Evolutionary conservation across 2,329 filamentous ascomycete species (phyloP).

Genomic region (Arachnopeziza araneosa): DNA sequence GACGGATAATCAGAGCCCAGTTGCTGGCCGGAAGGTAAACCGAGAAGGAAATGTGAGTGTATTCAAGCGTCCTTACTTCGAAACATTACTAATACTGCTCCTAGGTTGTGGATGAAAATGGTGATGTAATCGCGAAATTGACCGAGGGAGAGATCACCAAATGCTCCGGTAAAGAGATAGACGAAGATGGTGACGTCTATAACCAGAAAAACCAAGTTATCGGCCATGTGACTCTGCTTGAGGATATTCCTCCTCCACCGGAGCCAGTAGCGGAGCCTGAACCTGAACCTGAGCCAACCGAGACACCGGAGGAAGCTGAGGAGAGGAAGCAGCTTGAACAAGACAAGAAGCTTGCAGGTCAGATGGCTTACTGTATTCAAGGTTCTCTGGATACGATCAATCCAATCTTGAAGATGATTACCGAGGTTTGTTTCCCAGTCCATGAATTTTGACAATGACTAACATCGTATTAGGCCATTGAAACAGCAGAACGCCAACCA

Average conservation of each 20-base stretch:
- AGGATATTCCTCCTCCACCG: slow-evolving; percentile 42
- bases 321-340: slow-evolving; percentile 4
- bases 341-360: not conserved
- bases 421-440: slow-evolving; percentile 49
- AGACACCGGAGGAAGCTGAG: slow-evolving; percentile 6
- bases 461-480: slow-evolving; percentile 44
- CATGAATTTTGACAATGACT: slow-evolving; percentile 18
- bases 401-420: slow-evolving; percentile 82
- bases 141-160: slow-evolving; percentile 60
- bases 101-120: slow-evolving; percentile 49
- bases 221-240: slow-evolving; percentile 62
- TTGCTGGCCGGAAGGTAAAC: slow-evolving; percentile 51
- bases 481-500: slow-evolving; percentile 57
- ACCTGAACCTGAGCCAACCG: slow-evolving; percentile 6
- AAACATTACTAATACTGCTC: too few species aligned
- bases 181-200: slow-evolving; percentile 66
- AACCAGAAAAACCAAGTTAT: slow-evolving; percentile 62
- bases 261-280: slow-evolving; percentile 13
- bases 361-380: slow-evolving; percentile 32
- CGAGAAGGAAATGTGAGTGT: slow-evolving; percentile 45
- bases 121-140: slow-evolving; percentile 59
- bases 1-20: slow-evolving; percentile 33
- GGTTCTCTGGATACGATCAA: slow-evolving; percentile 79
- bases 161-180: slow-evolving; percentile 63
- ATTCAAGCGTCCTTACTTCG: too few species aligned